Conservation (phyloP, 2,329 filamentous ascomycete genomes). For the Phialophora verrucosa region DNA sequence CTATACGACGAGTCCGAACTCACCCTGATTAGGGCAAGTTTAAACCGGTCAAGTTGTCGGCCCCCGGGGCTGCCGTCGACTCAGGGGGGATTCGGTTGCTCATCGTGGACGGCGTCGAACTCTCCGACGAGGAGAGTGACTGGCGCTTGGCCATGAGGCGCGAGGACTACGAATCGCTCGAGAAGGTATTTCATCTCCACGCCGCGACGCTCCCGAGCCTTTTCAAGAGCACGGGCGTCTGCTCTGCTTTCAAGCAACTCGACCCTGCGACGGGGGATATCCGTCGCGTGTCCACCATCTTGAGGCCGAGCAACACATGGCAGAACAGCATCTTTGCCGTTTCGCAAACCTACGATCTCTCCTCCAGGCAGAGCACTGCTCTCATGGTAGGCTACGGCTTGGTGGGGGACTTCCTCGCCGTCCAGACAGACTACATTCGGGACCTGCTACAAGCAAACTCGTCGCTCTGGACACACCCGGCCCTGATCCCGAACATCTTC, state of each 20-base stretch:
- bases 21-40: neutral
- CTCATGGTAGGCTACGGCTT: neutral
- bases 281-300: neutral
- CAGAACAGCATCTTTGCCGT: no score
- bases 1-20: neutral
- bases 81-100: neutral
- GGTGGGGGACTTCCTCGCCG: neutral
- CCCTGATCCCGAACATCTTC: neutral
- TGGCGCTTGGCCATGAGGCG: neutral
- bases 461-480: neutral
- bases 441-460: neutral
- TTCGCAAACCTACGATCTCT: neutral
- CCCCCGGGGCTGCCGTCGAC: neutral
- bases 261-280: neutral
- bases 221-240: no score
- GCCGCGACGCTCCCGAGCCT: neutral
- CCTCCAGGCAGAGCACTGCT: neutral
- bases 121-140: neutral
- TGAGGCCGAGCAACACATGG: no score
- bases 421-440: neutral
- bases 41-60: neutral
- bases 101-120: neutral
- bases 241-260: neutral
- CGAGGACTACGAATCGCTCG: neutral
- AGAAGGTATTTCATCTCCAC: neutral